Conservation (phyloP, 495 filamentous ascomycete species). For the Penicillium bialowiezense region DNA sequence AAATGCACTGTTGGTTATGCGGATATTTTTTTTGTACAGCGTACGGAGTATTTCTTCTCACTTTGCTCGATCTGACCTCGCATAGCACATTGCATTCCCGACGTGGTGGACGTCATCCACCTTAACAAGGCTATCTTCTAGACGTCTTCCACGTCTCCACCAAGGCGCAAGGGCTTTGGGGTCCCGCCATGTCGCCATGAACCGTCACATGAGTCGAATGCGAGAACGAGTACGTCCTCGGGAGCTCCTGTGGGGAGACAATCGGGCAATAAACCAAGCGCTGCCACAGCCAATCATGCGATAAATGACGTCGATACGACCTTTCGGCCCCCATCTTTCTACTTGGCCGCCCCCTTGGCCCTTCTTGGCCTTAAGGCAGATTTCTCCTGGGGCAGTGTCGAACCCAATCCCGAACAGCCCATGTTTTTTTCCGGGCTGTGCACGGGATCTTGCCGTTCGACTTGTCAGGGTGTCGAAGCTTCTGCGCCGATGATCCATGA, state of each 20-base stretch:
- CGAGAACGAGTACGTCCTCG: background rate
- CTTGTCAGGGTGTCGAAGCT: background rate
- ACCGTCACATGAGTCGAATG: background rate
- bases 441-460: background rate
- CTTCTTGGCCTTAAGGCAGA: background rate
- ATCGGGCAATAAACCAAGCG: too few relatives aligned
- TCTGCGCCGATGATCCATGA: too few relatives aligned
- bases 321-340: background rate
- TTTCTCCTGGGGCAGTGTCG: background rate
- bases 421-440: background rate
- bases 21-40: too few relatives aligned
- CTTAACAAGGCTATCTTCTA: too few relatives aligned
- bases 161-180: background rate
- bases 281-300: background rate
- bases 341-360: background rate
- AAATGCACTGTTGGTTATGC: too few relatives aligned
- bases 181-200: background rate
- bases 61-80: too few relatives aligned
- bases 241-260: too few relatives aligned
- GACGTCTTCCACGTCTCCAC: slow-evolving; percentile 10
- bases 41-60: too few relatives aligned
- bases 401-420: background rate
- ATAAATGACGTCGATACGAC: background rate
- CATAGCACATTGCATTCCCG: background rate
- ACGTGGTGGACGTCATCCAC: too few relatives aligned